Conservation (phyloP, 2,329 filamentous ascomycete species). For the Calonectria multiphialidica region DNA sequence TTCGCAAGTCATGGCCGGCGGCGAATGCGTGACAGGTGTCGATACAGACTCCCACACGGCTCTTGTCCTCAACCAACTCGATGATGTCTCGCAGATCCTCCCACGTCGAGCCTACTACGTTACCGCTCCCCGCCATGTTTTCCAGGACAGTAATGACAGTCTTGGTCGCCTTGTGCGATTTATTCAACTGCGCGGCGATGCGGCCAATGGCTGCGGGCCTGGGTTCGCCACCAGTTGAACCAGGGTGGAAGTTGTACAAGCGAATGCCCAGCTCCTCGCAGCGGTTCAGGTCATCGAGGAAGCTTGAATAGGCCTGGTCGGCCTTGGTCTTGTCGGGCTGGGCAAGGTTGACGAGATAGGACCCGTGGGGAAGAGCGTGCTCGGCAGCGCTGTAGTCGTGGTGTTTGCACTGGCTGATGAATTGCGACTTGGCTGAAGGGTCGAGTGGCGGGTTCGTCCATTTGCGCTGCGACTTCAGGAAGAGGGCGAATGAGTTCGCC, state of each 20-base stretch:
- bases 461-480: constrained; percentile 96
- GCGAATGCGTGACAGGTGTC: constrained; percentile 98
- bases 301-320: constrained; percentile 85
- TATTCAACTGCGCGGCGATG: constrained; percentile 86
- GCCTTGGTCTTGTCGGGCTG: constrained; percentile 85
- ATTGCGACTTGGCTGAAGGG: constrained; percentile 74
- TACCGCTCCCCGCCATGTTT: constrained; percentile 94
- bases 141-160: constrained; percentile 88
- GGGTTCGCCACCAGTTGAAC: constrained; percentile 78
- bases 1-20: constrained; percentile 89
- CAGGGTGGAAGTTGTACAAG: constrained; percentile 99
- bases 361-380: constrained; percentile 91
- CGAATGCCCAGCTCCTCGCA: constrained; percentile 88
- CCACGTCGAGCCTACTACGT: constrained; percentile 87
- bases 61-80: constrained; percentile 81
- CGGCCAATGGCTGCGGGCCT: constrained; percentile 79
- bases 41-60: constrained; percentile 90
- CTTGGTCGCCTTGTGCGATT: constrained; percentile 80
- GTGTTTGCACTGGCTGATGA: constrained; percentile 75
- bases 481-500: constrained; percentile 93
- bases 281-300: constrained; percentile 87
- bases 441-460: constrained; percentile 88
- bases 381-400: constrained; percentile 78
- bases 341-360: constrained; percentile 96
- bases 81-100: constrained; percentile 91